Base-by-base conservation (phyloP, 2,329 filamentous ascomycete genomes). In the Fusarium solani-melongenae region DNA sequence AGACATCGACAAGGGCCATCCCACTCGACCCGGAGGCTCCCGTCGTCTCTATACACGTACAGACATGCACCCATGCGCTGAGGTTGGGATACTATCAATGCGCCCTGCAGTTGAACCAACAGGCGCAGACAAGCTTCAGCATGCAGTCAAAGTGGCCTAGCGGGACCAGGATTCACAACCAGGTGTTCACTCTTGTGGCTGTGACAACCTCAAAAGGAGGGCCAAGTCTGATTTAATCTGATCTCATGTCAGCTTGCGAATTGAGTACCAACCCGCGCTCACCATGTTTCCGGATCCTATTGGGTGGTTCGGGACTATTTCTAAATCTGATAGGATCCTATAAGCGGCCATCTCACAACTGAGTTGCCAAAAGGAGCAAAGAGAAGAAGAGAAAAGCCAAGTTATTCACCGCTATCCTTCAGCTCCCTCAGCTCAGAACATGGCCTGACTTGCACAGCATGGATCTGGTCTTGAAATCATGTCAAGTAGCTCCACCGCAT, bases 401-500 rank as follows among this genome's bases (percentile, higher is more conserved):
- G 7, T 14, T 53, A 41, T 62, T 63, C 46, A 63, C 60, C 60
- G 46, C 60, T 17, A n/a, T 33, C 49, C 4, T 53, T 20, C 17
- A 53, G 34, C 33, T 6, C 20, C 15, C 27, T 51, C 33, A 39
- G 24, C 34, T 27, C 20, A 15, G 60, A 33, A n/a, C 39, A 59
- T 64, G 62, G 62, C 11, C 62, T 64, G 62, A 64, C 53, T 38
- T 64, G 38, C 29, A 27, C 59, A 53, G 33, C 59, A 36, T 56
- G 53, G 53, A 51, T 34, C 39, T 33, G 36, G n/a, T 15, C 20
- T 46, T 9, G 49, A 36, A 49, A 27, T n/a, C 20, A 7, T 22
- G 12, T 12, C 41, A 20, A 62, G 41, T 7, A 62, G n/a, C 33
- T 51, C 59, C 31, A 29, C 31, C 11, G 12, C 20, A 53, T 24